Base-by-base conservation (phyloP, 2,329 filamentous ascomycete genomes). In the Fusarium tricinctum region DNA sequence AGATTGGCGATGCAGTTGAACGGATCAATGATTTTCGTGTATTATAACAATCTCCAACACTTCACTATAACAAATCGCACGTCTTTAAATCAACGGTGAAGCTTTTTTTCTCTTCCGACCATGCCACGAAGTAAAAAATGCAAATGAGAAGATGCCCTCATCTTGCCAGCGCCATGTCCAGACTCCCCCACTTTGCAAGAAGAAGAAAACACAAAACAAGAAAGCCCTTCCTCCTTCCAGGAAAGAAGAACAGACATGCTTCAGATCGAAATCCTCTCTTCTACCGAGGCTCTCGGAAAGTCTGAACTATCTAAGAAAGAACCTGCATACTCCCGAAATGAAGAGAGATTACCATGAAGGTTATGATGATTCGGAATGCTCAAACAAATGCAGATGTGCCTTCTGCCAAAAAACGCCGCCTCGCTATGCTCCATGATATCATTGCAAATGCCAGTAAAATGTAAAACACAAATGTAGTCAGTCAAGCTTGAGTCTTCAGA, bases 401-500 rank as follows among this genome's bases (percentile, higher is more conserved):
- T 63, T 69, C 71, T 69, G 65, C 68, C 72, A 70, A 60, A 59
- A 38, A 78, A 81, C 79, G 76, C 79, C 79, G 57, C 68, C 63
- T 78, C 79, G 79, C 80, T 81, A 81, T 81, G 79, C 79, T 78
- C 75, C 75, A 46, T 74, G 68, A 74, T 71, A 74, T 69, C 70
- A 66, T 72, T 51, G 53, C 50, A 68, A 66, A 69, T 70, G 67
- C 53, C 45, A 65, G 40, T 54, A 64, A 72, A 70, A 66, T 60
- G 47, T 69, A 70, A 69, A 72, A 62, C 39, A 55, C 38, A 56
- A 68, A 55, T 46, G 30, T 64, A 20, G 42, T 55, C 66, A 20
- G 42, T 55, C 66, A 57, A 62, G 58, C 66, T 63, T 39, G 40
- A 59, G 26, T 70, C 54, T 57, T 63, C 43, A 44, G 44, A 66